Evolutionary conservation across 106 monocot genomes (phyloP).

Genomic region (Apostasia shenzhenica): DNA sequence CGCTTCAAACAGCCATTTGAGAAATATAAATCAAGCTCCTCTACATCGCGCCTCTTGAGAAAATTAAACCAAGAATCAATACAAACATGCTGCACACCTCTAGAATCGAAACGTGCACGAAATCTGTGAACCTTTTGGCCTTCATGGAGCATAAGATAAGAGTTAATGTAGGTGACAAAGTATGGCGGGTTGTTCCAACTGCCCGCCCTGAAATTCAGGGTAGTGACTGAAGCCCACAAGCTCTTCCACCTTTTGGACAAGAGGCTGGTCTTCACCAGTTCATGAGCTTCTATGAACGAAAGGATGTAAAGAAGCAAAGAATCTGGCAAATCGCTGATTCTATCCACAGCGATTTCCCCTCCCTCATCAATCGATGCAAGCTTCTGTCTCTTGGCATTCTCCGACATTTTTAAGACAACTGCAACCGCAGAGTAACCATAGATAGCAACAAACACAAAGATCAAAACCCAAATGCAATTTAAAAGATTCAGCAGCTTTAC

Average conservation of each 20-base stretch:
- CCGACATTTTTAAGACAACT: too few relatives aligned
- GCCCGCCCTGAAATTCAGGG: too few relatives aligned
- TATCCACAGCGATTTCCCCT: not conserved
- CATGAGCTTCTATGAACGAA: not conserved
- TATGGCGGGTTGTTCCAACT: not conserved
- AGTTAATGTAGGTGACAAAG: not conserved
- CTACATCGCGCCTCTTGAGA: not conserved
- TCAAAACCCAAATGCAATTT: too few relatives aligned
- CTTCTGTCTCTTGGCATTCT: not conserved
- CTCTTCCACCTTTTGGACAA: not conserved
- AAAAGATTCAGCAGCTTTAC: too few relatives aligned
- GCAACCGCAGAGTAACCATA: too few relatives aligned
- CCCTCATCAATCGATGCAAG: not conserved
- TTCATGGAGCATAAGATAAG: not conserved
- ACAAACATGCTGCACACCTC: not conserved
- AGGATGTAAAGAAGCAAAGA: too few relatives aligned
- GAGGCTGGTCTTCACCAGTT: not conserved
- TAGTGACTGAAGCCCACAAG: too few relatives aligned
- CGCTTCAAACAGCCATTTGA: too few relatives aligned
- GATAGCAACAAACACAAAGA: too few relatives aligned
- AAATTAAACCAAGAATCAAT: not conserved
- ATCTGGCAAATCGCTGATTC: not conserved
- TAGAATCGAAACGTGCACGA: not conserved
- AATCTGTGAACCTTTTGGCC: not conserved
- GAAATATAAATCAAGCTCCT: not conserved